A percentile compares a stretch with the other conserved stretches of the same genome.
phyloP scores from a whole-genome alignment of 2,329 filamentous ascomycete species.

The Monosporascus cannonballus region DNA sequence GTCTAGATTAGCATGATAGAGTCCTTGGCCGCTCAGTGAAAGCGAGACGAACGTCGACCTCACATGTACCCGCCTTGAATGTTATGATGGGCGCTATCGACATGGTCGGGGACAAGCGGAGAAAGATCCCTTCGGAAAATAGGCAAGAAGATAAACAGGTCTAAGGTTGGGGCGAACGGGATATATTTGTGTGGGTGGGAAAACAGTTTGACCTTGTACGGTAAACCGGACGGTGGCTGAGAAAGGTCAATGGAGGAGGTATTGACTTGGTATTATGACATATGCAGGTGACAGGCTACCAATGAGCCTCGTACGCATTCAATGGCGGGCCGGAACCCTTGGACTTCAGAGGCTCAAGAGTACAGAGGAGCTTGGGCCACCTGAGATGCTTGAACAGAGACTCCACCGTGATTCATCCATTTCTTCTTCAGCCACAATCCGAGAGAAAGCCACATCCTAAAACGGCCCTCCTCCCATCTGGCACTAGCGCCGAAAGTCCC shows the following conservation, averaged over 20 bases:
- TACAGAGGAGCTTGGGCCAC: slow-evolving; percentile 3
- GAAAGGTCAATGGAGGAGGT: neutral
- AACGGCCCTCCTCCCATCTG: neutral
- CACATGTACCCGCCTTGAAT: slow-evolving; percentile 91
- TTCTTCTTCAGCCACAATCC: neutral
- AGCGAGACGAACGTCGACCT: slow-evolving; percentile 62
- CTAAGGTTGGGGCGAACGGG: slow-evolving; percentile 2
- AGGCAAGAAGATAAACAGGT: neutral
- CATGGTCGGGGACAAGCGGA: slow-evolving; percentile 47
- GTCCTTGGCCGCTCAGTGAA: slow-evolving; percentile 1
- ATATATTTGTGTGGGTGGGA: neutral
- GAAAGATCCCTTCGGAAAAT: neutral
- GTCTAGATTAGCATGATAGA: slow-evolving; percentile 10
- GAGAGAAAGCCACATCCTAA: neutral
- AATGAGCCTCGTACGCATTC: slow-evolving; percentile 21
- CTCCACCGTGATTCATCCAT: neutral
- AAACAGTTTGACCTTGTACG: neutral
- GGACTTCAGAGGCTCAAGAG: neutral
- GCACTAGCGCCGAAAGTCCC: neutral
- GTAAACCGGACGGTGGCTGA: neutral
- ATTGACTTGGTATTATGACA: neutral
- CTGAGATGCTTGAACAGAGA: neutral
- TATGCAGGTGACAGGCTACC: slow-evolving; percentile 20
- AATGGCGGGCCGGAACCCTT: too few relatives aligned
- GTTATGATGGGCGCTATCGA: slow-evolving; percentile 82